These are phyloP conservation scores for Vickermania spadyakhi DNA, from an alignment of 208 protist genomes.

Conservation along the genomic window DNA sequence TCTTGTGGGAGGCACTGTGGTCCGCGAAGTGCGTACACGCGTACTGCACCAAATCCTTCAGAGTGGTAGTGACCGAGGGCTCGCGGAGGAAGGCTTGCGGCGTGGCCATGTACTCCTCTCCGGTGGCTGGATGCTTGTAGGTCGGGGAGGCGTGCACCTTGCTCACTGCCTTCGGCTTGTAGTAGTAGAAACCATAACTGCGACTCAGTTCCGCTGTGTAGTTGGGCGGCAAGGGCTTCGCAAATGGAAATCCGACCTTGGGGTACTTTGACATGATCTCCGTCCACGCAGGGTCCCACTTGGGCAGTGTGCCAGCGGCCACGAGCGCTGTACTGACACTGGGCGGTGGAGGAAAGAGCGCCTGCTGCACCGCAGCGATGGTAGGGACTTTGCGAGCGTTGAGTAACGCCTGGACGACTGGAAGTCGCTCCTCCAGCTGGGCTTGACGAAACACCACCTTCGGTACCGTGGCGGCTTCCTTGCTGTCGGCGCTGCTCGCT, in stretches of 20 bases:
- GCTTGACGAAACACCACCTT: conserved; percentile 1
- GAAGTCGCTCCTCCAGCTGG: not conserved
- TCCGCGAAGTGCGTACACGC: conserved; percentile 13
- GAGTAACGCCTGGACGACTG: not conserved
- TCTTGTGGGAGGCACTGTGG: not conserved
- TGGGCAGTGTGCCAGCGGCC: not conserved
- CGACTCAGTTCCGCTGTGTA: conserved; percentile 44
- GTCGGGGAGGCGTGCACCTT: conserved; percentile 18
- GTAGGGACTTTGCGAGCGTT: not conserved
- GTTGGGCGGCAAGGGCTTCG: conserved; percentile 36
- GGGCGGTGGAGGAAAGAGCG: not conserved
- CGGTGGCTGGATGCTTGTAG: conserved; percentile 56
- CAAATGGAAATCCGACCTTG: conserved; percentile 36
- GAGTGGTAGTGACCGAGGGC: conserved; percentile 8
- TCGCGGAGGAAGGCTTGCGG: conserved; percentile 67
- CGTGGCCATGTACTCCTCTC: conserved; percentile 46
- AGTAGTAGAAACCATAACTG: conserved; percentile 68
- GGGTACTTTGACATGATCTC: conserved; percentile 52
- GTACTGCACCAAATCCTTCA: conserved; percentile 19
- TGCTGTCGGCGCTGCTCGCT: not conserved
- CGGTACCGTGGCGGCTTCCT: not conserved
- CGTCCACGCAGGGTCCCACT: conserved; percentile 53
- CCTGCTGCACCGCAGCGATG: not conserved
- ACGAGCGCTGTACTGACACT: not conserved
- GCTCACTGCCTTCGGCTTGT: not conserved